Evolutionary conservation across 176 grass and related monocot genomes (phyloP).

Genomic region (Tuctoria greenei): DNA sequence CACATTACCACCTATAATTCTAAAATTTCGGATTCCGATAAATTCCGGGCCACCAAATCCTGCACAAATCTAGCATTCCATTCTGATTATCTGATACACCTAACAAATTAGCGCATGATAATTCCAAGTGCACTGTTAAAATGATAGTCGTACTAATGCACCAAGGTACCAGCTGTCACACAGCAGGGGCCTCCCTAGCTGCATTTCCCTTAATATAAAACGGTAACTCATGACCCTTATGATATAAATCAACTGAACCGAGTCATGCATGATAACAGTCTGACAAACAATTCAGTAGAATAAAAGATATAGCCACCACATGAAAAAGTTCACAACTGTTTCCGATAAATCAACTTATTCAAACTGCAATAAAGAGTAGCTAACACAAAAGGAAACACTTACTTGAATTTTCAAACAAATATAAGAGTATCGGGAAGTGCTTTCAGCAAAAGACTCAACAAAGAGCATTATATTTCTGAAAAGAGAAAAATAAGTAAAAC

Average conservation of each 20-base stretch:
- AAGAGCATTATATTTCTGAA: background rate
- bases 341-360: background rate
- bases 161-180: background rate
- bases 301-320: background rate
- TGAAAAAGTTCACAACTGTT: background rate
- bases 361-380: background rate
- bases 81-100: background rate
- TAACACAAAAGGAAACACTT: background rate
- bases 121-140: slow-evolving; percentile 13
- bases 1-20: slow-evolving; percentile 14
- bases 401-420: background rate
- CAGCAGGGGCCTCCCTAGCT: too few relatives aligned
- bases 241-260: background rate
- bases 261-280: background rate
- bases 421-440: background rate
- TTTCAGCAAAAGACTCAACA: background rate
- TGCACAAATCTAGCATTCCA: background rate
- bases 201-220: too few relatives aligned
- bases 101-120: slow-evolving; percentile 9
- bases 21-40: too few relatives aligned
- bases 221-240: background rate
- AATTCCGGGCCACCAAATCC: background rate
- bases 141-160: background rate
- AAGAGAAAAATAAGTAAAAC: background rate
- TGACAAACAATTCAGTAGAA: background rate